Base-by-base conservation (phyloP, 495 filamentous ascomycete genomes). In the Chaetomium cochliodes region DNA sequence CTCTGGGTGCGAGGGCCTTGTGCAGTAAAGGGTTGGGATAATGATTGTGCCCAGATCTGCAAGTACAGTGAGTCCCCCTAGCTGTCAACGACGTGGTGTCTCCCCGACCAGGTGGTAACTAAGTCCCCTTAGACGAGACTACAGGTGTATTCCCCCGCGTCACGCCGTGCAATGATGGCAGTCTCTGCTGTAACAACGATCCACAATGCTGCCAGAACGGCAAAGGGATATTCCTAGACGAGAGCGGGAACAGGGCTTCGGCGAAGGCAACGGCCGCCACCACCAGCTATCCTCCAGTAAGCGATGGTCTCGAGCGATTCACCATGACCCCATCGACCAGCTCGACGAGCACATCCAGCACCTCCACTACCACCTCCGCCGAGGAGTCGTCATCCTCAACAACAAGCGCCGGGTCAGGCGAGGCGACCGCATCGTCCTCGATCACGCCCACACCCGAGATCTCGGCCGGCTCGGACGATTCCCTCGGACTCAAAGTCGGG, bases 131-230 rank as follows among this genome's bases (percentile, higher is more conserved):
- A 64, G 61, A 65, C 33, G 66, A 71, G 37, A 65, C 61, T 5
- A 42, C 25, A 18, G 65, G 64, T 5, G 41, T 50, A 11, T 55
- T 74, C 16, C 72, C 72, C 9, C 70, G 72, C 6, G 70, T 74
- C 47, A 66, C 51, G 5, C 42, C 33, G 2, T 74, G 72, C 54
- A 3, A 16, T 18, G 70, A 74, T 51, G 72, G 70, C 26, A 72
- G 68, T 44, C 66, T 70, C 58, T 74, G 72, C 65, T 74, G 72
- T 57, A 64, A 74, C 52, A 61, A 73, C 59, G 62, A 72, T 41
- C 56, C 66, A 13, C 23, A 65, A 39, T 74, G 72, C 47, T 74
- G 72, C 59, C 25, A 56, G 13, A 47, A 71, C n/a, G 64, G 66
- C 20, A 56, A 47, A 8, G 72, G 72, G 16, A 47, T 67, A 49